Evolutionary conservation across 1,284 basidiomycete genomes (phyloP).

Genomic region (Ustilago crameri): DNA sequence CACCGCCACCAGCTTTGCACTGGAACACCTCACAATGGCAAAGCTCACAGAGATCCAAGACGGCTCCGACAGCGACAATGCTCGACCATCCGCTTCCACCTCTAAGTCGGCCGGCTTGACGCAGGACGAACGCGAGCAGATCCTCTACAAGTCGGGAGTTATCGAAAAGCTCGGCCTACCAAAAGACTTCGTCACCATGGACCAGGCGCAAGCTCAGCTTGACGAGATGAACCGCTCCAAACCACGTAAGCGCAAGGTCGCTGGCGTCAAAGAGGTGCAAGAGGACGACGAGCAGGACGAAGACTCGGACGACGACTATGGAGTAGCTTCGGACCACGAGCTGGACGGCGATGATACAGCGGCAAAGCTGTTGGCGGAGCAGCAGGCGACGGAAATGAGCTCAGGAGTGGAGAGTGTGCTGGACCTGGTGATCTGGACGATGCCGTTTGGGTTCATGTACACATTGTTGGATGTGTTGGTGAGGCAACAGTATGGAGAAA

Average conservation of each 20-base stretch:
- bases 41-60: constrained; percentile 41
- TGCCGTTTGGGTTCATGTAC: constrained; percentile 64
- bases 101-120: constrained; percentile 20
- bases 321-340: constrained; percentile 32
- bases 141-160: constrained; percentile 40
- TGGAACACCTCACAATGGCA: constrained; percentile 16
- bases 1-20: not conserved
- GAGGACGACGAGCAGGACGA: constrained; percentile 1
- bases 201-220: constrained; percentile 37
- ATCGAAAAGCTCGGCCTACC: constrained; percentile 49
- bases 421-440: constrained; percentile 63
- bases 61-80: constrained; percentile 29
- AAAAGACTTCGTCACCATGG: constrained; percentile 46
- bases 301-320: constrained; percentile 39
- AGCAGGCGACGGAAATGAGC: constrained; percentile 48
- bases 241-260: not conserved
- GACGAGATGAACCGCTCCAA: constrained; percentile 21
- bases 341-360: constrained; percentile 44
- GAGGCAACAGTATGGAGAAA: constrained; percentile 65
- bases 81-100: constrained; percentile 2
- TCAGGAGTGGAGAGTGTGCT: constrained; percentile 43
- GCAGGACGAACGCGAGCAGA: constrained; percentile 41
- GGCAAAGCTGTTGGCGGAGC: constrained; percentile 40
- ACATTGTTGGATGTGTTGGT: constrained; percentile 64
- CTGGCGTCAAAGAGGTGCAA: not conserved